A percentile compares a stretch with the other conserved stretches of the same genome.
Evolutionary conservation across 2,329 filamentous ascomycete species (phyloP).

Genomic region (Seiridium unicorne): DNA sequence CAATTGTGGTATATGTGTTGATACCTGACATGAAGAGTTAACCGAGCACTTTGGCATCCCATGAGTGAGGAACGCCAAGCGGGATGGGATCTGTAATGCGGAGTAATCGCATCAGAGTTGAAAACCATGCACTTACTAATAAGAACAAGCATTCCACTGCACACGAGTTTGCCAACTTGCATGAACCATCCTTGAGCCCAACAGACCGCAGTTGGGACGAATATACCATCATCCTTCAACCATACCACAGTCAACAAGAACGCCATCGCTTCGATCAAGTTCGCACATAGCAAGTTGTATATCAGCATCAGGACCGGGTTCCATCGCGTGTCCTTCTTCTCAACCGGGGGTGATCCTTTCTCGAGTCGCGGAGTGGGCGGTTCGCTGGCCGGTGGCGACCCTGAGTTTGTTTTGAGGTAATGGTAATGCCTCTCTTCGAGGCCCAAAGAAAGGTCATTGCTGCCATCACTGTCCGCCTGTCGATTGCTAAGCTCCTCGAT

Average conservation of each 20-base stretch:
- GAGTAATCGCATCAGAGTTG: background rate
- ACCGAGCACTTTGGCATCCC: background rate
- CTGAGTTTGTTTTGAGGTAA: background rate
- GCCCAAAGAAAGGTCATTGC: constrained; percentile 3
- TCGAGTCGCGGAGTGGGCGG: background rate
- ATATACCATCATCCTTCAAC: constrained; percentile 1
- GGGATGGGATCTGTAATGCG: background rate
- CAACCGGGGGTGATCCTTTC: background rate
- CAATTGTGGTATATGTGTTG: constrained; percentile 2
- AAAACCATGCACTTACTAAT: background rate
- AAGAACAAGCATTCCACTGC: constrained; percentile 1
- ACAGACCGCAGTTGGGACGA: background rate
- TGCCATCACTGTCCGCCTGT: background rate
- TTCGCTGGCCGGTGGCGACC: background rate
- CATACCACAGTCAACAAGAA: constrained; percentile 4
- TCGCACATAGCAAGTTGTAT: constrained; percentile 3
- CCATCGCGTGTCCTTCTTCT: background rate
- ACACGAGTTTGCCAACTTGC: constrained; percentile 3
- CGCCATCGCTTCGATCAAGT: background rate
- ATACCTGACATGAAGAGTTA: background rate
- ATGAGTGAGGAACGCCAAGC: background rate
- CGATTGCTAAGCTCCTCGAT: background rate
- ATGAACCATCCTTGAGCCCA: constrained; percentile 8
- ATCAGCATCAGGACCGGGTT: constrained; percentile 5
- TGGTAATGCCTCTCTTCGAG: constrained; percentile 3